phyloP scores from a whole-genome alignment of 169 alveolate species.

The Besnoitia besnoiti region DNA sequence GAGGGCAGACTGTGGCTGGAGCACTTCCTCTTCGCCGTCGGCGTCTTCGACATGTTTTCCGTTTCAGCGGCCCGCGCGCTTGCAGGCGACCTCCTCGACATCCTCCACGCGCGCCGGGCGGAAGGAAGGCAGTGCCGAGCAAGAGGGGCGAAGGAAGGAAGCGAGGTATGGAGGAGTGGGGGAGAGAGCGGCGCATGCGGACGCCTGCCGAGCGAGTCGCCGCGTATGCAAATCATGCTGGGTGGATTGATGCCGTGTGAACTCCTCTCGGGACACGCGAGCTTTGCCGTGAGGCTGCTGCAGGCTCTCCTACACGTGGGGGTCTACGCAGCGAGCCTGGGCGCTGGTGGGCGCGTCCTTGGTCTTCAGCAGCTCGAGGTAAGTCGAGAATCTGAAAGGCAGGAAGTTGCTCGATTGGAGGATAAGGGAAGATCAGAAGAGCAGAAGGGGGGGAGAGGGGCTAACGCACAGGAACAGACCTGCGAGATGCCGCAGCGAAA shows the following conservation, averaged over 20 bases:
- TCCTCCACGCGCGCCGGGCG: background rate
- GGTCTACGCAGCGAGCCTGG: constrained; percentile 9
- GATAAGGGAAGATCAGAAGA: no score
- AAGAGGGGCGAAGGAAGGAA: background rate
- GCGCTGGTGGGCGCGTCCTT: background rate
- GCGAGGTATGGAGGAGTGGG: background rate
- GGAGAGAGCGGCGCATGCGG: background rate
- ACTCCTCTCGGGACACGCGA: background rate
- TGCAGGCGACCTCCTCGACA: background rate
- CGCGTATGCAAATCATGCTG: background rate
- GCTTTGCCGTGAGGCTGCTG: background rate
- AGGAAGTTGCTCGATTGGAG: no score
- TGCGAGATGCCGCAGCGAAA: no score
- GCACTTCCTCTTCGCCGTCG: background rate
- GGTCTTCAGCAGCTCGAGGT: constrained; percentile 4
- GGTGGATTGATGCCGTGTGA: background rate
- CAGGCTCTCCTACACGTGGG: constrained; percentile 3
- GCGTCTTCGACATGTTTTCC: background rate
- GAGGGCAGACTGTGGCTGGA: constrained; percentile 9
- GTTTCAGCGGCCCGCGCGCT: background rate
- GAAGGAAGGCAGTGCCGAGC: background rate
- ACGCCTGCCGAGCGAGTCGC: background rate
- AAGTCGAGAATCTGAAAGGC: no score
- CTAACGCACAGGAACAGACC: no score
- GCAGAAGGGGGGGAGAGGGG: no score